phyloP scores from a whole-genome alignment of 2,329 filamentous ascomycete species.

The Mariannaea sp. region DNA sequence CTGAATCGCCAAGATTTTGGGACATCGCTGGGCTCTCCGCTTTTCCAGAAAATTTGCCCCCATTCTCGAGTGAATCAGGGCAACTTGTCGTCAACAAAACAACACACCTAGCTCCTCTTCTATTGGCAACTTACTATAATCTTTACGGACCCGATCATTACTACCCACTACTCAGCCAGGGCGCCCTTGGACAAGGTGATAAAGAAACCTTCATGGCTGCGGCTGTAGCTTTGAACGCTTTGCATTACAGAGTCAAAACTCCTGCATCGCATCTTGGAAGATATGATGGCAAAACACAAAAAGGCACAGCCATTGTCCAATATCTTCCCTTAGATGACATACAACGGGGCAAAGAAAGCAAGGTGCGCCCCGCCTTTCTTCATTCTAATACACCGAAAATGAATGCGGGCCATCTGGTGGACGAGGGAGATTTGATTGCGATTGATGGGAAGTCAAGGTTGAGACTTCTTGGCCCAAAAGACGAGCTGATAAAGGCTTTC shows the following conservation, averaged over 20 bases:
- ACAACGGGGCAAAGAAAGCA: background rate
- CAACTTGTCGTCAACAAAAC: slow-evolving; percentile 19
- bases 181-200: slow-evolving; percentile 18
- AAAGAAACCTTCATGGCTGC: slow-evolving; percentile 20
- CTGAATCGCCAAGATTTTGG: slow-evolving; percentile 18
- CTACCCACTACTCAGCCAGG: slow-evolving; percentile 17
- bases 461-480: slow-evolving; percentile 13
- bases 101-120: slow-evolving; percentile 8
- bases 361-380: slow-evolving; percentile 11
- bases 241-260: slow-evolving; percentile 11
- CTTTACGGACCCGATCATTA: slow-evolving; percentile 12
- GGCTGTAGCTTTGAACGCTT: slow-evolving; percentile 9
- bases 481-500: slow-evolving; percentile 4
- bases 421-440: slow-evolving; percentile 16
- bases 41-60: slow-evolving; percentile 12
- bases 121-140: slow-evolving; percentile 21
- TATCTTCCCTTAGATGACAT: slow-evolving; percentile 10
- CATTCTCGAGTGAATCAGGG: slow-evolving; percentile 10
- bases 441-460: slow-evolving; percentile 12
- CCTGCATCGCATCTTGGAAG: slow-evolving; percentile 5
- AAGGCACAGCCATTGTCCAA: slow-evolving; percentile 16
- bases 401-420: slow-evolving; percentile 18
- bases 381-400: slow-evolving; percentile 21
- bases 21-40: slow-evolving; percentile 8
- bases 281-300: slow-evolving; percentile 11